A percentile compares a stretch with the other conserved stretches of the same genome.
These are phyloP conservation scores for Paecilomyces niveus DNA, from an alignment of 2,329 filamentous ascomycete species.

Conservation along the genomic window DNA sequence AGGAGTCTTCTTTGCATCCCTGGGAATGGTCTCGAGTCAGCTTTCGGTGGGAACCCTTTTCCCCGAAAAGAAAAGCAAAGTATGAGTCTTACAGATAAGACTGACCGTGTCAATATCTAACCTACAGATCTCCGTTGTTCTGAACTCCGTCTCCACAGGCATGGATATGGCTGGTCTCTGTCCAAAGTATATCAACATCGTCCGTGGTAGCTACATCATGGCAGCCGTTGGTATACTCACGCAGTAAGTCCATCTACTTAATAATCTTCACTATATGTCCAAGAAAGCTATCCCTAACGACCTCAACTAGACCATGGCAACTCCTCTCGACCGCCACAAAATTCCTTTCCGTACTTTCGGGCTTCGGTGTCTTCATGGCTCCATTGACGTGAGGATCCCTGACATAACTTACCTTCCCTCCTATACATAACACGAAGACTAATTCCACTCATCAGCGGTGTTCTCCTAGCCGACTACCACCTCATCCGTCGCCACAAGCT, in stretches of 20 bases:
- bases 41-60: slow-evolving; percentile 19
- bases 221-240: slow-evolving; percentile 38
- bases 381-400: slow-evolving; percentile 24
- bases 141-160: slow-evolving; percentile 46
- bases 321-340: slow-evolving; percentile 31
- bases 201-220: slow-evolving; percentile 44
- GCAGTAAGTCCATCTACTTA: slow-evolving; percentile 10
- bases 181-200: slow-evolving; percentile 48
- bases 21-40: slow-evolving; percentile 28
- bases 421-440: background rate
- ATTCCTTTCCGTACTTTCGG: slow-evolving; percentile 29
- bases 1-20: slow-evolving; percentile 31
- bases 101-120: background rate
- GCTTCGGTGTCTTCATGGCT: slow-evolving; percentile 39
- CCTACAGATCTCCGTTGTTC: slow-evolving; percentile 25
- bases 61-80: slow-evolving; percentile 9
- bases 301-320: slow-evolving; percentile 22
- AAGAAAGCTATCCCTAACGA: background rate
- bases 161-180: slow-evolving; percentile 49
- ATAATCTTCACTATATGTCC: background rate
- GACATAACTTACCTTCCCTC: background rate
- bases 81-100: background rate
- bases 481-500: slow-evolving; percentile 20
- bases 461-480: slow-evolving; percentile 40
- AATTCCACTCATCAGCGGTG: slow-evolving; percentile 16